Evolutionary conservation across 495 filamentous ascomycete genomes (phyloP), one percentile per base, ranked within the genome.

Genomic region (Xylaria venustula): DNA sequence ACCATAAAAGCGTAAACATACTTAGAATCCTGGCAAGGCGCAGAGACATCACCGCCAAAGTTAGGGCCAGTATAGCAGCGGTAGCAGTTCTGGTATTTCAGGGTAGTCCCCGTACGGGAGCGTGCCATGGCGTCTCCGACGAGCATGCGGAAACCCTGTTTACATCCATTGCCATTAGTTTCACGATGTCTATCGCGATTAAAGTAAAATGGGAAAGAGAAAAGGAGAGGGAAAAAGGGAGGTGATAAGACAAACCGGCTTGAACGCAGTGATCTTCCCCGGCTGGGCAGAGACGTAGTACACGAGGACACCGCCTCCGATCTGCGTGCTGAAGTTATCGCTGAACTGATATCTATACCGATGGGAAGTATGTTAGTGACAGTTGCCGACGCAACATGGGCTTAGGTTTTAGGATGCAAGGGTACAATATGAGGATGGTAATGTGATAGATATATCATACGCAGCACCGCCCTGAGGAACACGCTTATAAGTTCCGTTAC

Each of bases 231-330:
- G 3, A 44, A 44, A 15, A 26, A 41, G 50, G 0, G 1, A 30
- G 37, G 52, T 25, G 17, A 41, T 1, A 23, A n/a, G 14, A 74
- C 76, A 40, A 47, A 78, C 76, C 4, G 77, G 77, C 73, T 80
- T 79, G 71, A 83, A 83, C 40, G 81, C 81, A 0, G 80, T 83
- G 61, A 81, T 75, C 54, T 74, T 73, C 51, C 77, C 78, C n/a
- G 77, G 76, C 58, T 79, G 73, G 9, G 79, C 77, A 40, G 78
- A 78, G 64, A 82, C 79, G 65, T 83, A 83, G 74, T 83, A 83
- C 9, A 83, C 76, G 2, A 81, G 71, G 48, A 81, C 72, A 36
- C 81, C 81, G 28, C 80, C 81, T 15, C 70, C 60, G 7, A 70
- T 81, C 62, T 81, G 75, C 36, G 77, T 81, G 62, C 72, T 75